phyloP scores from a whole-genome alignment of 2,329 filamentous ascomycete species.

The Ceratocystis eucalypticola region DNA sequence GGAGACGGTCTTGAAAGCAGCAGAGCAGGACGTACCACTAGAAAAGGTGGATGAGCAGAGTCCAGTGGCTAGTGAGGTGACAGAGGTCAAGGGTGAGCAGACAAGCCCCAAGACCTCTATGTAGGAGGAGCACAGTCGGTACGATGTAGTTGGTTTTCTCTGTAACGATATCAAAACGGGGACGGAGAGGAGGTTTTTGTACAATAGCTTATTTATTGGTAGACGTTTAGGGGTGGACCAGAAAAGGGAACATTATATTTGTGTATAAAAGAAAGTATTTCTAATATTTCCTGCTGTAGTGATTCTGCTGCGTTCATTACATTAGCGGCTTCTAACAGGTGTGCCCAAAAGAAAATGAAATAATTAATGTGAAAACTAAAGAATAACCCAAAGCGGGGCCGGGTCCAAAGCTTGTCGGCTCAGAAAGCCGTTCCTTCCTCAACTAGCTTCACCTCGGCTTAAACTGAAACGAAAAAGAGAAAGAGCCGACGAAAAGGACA shows the following conservation, averaged over 20 bases:
- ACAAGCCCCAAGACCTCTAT: background rate
- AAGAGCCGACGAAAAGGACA: background rate
- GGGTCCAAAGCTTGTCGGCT: background rate
- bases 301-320: background rate
- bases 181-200: conserved; percentile 20
- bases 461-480: background rate
- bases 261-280: background rate
- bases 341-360: no score
- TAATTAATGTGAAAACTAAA: background rate
- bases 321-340: background rate
- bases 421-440: background rate
- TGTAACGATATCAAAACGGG: conserved; percentile 13
- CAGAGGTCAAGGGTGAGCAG: background rate
- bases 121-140: conserved; percentile 13
- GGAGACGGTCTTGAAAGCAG: conserved; percentile 25
- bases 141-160: background rate
- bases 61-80: background rate
- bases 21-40: conserved; percentile 21
- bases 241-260: background rate
- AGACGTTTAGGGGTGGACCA: background rate
- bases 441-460: background rate
- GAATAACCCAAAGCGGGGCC: background rate
- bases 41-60: conserved; percentile 22
- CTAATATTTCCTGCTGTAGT: background rate
- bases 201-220: conserved; percentile 21